Evolutionary conservation across 306 rosid genomes (phyloP).

Genomic region (Trifolium fragiferum): DNA sequence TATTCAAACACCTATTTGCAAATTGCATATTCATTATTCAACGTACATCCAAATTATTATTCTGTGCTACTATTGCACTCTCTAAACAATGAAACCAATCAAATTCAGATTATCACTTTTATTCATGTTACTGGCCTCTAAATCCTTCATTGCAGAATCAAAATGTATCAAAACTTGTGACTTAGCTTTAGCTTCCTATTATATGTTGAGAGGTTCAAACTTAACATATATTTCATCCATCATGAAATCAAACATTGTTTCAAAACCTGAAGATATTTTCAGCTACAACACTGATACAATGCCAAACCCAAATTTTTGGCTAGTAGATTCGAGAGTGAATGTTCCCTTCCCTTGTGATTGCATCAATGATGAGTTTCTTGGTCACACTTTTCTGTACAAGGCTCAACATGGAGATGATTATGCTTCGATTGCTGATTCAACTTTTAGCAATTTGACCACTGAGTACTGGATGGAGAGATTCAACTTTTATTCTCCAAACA

Average conservation of each 20-base stretch:
- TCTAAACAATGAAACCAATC: background rate
- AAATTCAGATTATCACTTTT: constrained; percentile 18
- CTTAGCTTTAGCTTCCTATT: constrained; percentile 70
- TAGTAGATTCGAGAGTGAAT: constrained; percentile 30
- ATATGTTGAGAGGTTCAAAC: constrained; percentile 4
- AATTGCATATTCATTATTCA: too few relatives aligned
- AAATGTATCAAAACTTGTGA: constrained; percentile 52
- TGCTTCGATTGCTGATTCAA: constrained; percentile 20
- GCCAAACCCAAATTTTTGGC: constrained; percentile 30
- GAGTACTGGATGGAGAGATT: constrained; percentile 43
- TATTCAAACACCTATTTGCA: too few relatives aligned
- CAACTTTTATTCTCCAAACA: constrained; percentile 40
- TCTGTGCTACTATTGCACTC: too few relatives aligned
- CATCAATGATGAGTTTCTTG: constrained; percentile 50
- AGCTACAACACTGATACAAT: constrained; percentile 47
- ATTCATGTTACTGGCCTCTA: constrained; percentile 19
- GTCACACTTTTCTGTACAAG: constrained; percentile 57
- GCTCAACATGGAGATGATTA: constrained; percentile 40
- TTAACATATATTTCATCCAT: constrained; percentile 31
- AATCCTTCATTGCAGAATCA: constrained; percentile 48
- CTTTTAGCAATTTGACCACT: constrained; percentile 58
- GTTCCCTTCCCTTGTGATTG: constrained; percentile 69
- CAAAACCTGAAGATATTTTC: constrained; percentile 36
- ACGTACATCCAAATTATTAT: too few relatives aligned
- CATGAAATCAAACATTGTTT: constrained; percentile 37